These are phyloP conservation scores for Aphanomyces astaci DNA, from an alignment of 352 stramenopile species.

Conservation along the genomic window DNA sequence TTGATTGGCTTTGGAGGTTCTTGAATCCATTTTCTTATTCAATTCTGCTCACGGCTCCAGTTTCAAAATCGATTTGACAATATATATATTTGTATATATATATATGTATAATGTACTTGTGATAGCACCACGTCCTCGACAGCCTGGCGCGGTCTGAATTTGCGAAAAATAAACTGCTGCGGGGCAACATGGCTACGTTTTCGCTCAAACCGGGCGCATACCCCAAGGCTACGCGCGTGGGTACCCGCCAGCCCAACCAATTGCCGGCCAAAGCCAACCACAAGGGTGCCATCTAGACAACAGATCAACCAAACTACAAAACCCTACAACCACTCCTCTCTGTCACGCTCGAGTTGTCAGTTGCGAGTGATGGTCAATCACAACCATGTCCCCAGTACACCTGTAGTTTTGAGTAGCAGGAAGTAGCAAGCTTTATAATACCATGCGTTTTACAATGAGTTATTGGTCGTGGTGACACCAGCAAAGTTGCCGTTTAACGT, in stretches of 20 bases:
- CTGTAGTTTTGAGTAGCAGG: too few species aligned
- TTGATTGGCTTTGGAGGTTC: too few species aligned
- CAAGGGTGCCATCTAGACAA: slow-evolving; percentile 17
- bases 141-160: slow-evolving; percentile 19
- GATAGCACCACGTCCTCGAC: slow-evolving; percentile 23
- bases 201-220: slow-evolving; percentile 22
- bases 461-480: too few species aligned
- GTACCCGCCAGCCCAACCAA: slow-evolving; percentile 15
- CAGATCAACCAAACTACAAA: too few species aligned
- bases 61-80: neutral
- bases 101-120: too few species aligned
- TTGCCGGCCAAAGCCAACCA: slow-evolving; percentile 22
- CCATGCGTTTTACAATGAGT: too few species aligned
- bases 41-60: too few species aligned
- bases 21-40: too few species aligned
- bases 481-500: too few species aligned
- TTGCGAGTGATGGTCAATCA: neutral
- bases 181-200: slow-evolving; percentile 22
- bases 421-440: too few species aligned
- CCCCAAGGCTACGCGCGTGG: slow-evolving; percentile 15
- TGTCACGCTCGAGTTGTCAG: neutral
- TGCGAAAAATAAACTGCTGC: slow-evolving; percentile 23
- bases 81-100: neutral
- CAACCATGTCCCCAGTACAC: too few species aligned
- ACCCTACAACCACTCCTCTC: neutral